Evolutionary conservation across 192 early-diverging fungal species (phyloP), one percentile per base, ranked within the genome.

Genomic region (Coemansia sp.): DNA sequence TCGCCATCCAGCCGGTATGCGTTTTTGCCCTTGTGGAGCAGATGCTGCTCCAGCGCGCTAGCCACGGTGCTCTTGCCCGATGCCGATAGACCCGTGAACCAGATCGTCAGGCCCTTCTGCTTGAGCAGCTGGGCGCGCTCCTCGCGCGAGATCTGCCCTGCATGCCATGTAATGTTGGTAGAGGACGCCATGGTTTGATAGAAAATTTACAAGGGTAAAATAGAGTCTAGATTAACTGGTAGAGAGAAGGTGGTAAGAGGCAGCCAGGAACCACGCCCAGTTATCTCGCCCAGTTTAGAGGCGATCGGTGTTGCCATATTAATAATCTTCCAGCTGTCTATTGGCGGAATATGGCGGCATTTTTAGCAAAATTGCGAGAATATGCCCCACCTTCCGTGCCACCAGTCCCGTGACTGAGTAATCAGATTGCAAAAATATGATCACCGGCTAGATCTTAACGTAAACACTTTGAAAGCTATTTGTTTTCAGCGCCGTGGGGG

Each of bases 71-170:
- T 93, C 68, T 97, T 97, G 22, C 95, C 95, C 2, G 90, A 92
- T 6, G 93, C 95, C n/a, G 92, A 94, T 6, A 97, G 81, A 45
- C 95, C 94, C 31, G 94, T 97, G 64, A 97, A 90, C 94, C 94
- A 95, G 63, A 94, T 85, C 7, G 92, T 96, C 42, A 92, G 65
- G 4, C 94, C 94, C 80, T 85, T 74, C 29, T 73, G 72, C 45
- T 69, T 67, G 45, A 92, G 78, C 30, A 92, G 81, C 9, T 60
- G 61, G 43, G 86, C 83, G 24, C 94, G 87, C 68, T 96, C 92
- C 4, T 80, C 67, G 47, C 88, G 83, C 24, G 88, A 80, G 58
- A 95, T 83, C 53, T 83, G 61, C 40, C 92, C 92, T 8, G 85
- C 82, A 58, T 94, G 91, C 91, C 91, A 96, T 40, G 90, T 94